Evolutionary conservation across 805 yeast genomes (phyloP), one percentile per base, ranked within the genome.

Genomic region (Blastobotrys attinorum): DNA sequence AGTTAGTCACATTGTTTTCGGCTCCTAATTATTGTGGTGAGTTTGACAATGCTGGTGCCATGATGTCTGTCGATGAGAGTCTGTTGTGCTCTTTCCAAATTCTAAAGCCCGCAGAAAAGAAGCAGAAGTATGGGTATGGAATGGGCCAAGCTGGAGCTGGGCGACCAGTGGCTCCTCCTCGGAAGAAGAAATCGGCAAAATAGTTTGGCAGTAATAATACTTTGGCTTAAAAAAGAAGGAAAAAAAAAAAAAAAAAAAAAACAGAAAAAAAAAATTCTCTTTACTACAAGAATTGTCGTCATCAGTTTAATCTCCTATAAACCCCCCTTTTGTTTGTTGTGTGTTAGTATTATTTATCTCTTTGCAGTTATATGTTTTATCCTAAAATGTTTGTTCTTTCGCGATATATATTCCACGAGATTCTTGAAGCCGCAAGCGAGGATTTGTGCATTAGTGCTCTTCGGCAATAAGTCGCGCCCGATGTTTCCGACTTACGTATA

Each of bases 21-120:
- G 98, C 98, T 46, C 98, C 98, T 56, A 92, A 92, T 68, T 89
- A 89, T 65, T 92, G 97, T 75, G 98, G 98, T 58, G 97, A 92
- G 67, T 90, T 90, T 63, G 98, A 90, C 67, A 90, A 90, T 61
- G 97, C 97, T 2, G 98, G 97, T 61, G 98, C 98, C 34, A 92
- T 92, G 97, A 90, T 90, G 98, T 80, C 94, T 59, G 97, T 90
- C 46, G 97, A 92, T 66, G 97, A 92, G 69, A 81, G 90, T 65
- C 76, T 90, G 60, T 73, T 90, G 58, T 90, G 98, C 72, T 89
- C 97, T 15, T 90, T 90, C 65, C 72, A 68, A 55, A 92, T 90
- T 59, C 77, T 90, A 65, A 92, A 92, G 68, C 98, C 98, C 23
- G 97, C 98, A 42, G 97, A 92, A 65, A 90, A 90, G 76, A 87